Evolutionary conservation across 495 filamentous ascomycete species (phyloP), one percentile per base, ranked within the genome.

Genomic region (Penicillium samsonianum): DNA sequence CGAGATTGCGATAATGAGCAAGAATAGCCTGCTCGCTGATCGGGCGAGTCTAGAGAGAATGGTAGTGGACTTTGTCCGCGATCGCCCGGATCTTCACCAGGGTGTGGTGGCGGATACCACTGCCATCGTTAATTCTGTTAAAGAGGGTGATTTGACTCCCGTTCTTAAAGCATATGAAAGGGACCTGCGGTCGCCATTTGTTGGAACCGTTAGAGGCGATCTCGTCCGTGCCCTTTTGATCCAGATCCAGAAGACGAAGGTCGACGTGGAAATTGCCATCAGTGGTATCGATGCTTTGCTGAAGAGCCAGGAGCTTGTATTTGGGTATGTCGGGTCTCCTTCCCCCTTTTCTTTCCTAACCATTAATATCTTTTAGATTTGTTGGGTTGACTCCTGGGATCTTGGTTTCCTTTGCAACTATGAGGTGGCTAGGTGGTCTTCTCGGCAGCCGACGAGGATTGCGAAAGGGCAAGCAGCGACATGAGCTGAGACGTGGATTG

Each of bases 211-310:
- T 16, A 79, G 79, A 42, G 94, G 94, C 19, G 92, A 96, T 67
- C 75, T 98, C n/a, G 77, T 97, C 45, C 85, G 94, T 48, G 88
- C 94, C 22, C 82, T 98, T 48, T 80, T 98, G 30, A 96, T 98
- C 44, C 94, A 98, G 67, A 85, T 98, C 44, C 94, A 98, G 67
- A 98, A 98, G 78, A 98, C 94, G 1, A 98, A 98, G 76, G 94
- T 98, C 26, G 94, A 98, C 63, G 88, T 98, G 9, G 94, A 98
- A 71, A 86, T 98, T 54, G 94, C 94, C 16, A 89, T 98, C 69
- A 88, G 89, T 53, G 94, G 94, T 14, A 98, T 98, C 53, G 91
- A 98, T 72, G 76, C 90, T 25, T 78, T 98, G 20, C 77, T 98
- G 12, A 96, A 93, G 75, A 96, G 91, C 62, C 94, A 98, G 66